phyloP scores from a whole-genome alignment of 2,329 filamentous ascomycete genomes.

The Raffaelea deltoideospora region DNA sequence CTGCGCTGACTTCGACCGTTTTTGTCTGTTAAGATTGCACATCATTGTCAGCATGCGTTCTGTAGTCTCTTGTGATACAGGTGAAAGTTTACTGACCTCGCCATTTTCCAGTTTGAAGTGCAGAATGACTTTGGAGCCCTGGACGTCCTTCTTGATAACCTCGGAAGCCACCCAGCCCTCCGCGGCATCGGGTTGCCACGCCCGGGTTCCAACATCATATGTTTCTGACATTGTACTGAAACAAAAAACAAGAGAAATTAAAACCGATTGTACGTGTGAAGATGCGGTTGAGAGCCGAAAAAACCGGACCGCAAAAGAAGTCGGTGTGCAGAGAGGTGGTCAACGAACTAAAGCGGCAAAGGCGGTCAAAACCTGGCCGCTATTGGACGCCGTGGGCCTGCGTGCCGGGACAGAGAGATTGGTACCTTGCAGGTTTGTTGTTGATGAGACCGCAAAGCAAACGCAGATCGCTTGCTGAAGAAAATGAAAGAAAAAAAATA shows the following conservation, averaged over 20 bases:
- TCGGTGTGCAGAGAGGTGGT: too few relatives aligned
- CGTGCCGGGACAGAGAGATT: too few relatives aligned
- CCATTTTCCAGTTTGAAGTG: constrained; percentile 85
- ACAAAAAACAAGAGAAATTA: neutral
- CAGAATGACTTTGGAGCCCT: constrained; percentile 76
- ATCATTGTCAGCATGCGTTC: neutral
- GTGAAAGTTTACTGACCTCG: constrained; percentile 44
- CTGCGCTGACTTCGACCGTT: constrained; percentile 60
- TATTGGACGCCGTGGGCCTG: too few relatives aligned
- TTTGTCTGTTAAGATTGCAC: constrained; percentile 44
- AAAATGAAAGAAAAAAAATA: neutral
- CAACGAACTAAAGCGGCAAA: too few relatives aligned
- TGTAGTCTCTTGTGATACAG: neutral
- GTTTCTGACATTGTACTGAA: constrained; percentile 63
- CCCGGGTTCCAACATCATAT: constrained; percentile 92
- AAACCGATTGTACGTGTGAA: neutral
- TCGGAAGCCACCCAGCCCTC: constrained; percentile 98
- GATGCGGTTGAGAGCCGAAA: neutral
- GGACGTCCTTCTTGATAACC: constrained; percentile 68
- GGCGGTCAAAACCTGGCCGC: too few relatives aligned
- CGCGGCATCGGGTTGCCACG: constrained; percentile 91
- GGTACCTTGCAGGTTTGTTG: too few relatives aligned
- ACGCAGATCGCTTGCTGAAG: neutral
- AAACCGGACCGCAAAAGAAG: too few relatives aligned
- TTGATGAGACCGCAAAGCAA: neutral